Evolutionary conservation across 345 rosid genomes (phyloP).

Genomic region (Arabis hirsuta): DNA sequence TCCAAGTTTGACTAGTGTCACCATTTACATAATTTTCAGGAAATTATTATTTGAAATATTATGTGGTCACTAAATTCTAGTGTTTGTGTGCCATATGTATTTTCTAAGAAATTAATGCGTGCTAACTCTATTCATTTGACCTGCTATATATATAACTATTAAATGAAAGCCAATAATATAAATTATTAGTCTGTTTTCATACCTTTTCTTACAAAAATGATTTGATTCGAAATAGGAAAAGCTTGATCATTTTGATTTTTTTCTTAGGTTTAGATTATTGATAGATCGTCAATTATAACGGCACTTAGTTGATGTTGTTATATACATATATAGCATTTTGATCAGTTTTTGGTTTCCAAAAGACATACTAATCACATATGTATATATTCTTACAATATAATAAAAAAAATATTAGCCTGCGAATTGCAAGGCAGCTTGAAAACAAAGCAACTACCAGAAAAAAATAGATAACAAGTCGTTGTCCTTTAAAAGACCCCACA

Average conservation of each 20-base stretch:
- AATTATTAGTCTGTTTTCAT: slow-evolving; percentile 2
- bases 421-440: slow-evolving; percentile 13
- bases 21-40: not conserved
- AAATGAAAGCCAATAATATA: not conserved
- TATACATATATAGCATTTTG: not conserved
- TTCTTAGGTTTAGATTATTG: not conserved
- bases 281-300: not conserved
- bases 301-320: not conserved
- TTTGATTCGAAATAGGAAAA: not conserved
- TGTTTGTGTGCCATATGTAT: not conserved
- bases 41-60: not conserved
- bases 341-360: not conserved
- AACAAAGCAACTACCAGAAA: slow-evolving; percentile 39
- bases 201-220: not conserved
- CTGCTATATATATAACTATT: not conserved
- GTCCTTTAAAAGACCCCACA: slow-evolving; percentile 12
- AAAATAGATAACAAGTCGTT: slow-evolving; percentile 26
- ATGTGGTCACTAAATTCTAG: not conserved
- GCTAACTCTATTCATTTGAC: not conserved
- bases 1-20: slow-evolving; percentile 30
- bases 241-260: not conserved
- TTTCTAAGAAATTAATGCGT: not conserved
- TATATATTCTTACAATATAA: too few relatives aligned
- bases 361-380: not conserved
- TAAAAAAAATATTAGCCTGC: too few relatives aligned